Evolutionary conservation across 768 basidiomycete genomes (phyloP).

Genomic region (Lactarius indigo): DNA sequence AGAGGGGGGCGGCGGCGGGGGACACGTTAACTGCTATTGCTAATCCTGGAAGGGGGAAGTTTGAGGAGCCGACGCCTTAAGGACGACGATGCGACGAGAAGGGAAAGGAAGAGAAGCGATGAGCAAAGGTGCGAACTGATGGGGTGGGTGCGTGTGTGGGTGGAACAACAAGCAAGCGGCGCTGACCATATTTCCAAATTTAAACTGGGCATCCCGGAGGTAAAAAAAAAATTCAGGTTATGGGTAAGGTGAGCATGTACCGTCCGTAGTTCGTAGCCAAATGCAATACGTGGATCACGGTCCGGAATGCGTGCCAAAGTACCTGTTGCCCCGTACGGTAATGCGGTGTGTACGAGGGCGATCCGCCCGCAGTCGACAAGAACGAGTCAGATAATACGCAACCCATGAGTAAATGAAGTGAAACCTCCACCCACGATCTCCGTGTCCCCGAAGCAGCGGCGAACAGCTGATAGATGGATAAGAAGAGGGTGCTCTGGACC

Average conservation of each 20-base stretch:
- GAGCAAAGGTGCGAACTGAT: neutral
- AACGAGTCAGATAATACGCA: neutral
- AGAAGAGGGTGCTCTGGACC: neutral
- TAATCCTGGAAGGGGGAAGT: constrained; percentile 1
- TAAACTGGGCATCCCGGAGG: constrained; percentile 4
- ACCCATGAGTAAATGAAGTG: neutral
- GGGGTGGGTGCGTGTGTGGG: neutral
- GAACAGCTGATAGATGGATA: constrained; percentile 4
- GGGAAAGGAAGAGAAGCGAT: constrained; percentile 3
- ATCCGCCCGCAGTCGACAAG: constrained; percentile 1
- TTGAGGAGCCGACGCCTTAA: neutral
- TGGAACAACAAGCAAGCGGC: neutral
- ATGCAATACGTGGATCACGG: constrained; percentile 10
- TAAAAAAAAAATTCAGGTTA: neutral
- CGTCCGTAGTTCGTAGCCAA: neutral
- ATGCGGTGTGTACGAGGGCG: neutral
- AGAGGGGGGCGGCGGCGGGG: neutral
- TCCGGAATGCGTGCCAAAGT: neutral
- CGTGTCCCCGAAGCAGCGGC: neutral
- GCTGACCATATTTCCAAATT: neutral
- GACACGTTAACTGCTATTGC: neutral
- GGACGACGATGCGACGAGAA: neutral
- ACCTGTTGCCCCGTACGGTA: constrained; percentile 4
- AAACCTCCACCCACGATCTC: neutral
- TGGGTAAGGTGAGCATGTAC: neutral